These are phyloP conservation scores for Lanmaoa pseudosensibilis DNA, from an alignment of 768 basidiomycete genomes.

Conservation along the genomic window DNA sequence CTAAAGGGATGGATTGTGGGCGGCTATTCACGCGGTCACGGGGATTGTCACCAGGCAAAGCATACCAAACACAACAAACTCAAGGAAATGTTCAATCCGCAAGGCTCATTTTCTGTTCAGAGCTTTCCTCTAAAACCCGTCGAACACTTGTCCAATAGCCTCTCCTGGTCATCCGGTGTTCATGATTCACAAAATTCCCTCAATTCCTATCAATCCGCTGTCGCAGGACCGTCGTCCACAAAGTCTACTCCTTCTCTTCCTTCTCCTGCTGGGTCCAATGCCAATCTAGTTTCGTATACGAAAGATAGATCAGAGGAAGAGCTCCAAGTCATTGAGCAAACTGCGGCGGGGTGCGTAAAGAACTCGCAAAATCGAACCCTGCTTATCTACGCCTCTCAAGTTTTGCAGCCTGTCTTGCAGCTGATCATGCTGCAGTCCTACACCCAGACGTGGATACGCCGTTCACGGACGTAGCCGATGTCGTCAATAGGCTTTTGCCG, in stretches of 20 bases:
- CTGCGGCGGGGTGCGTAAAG: constrained; percentile 49
- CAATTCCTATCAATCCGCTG: constrained; percentile 4
- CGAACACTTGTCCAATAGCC: constrained; percentile 3
- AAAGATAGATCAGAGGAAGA: constrained; percentile 54
- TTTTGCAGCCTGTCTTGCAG: constrained; percentile 52
- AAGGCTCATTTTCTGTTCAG: constrained; percentile 30
- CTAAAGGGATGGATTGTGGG: constrained; percentile 25
- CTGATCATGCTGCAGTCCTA: constrained; percentile 60
- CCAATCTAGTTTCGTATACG: constrained; percentile 16
- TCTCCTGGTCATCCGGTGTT: constrained; percentile 2
- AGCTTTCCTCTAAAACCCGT: constrained; percentile 24
- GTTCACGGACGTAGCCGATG: constrained; percentile 62
- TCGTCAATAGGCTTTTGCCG: constrained; percentile 68
- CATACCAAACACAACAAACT: constrained; percentile 39
- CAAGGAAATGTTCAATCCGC: constrained; percentile 35
- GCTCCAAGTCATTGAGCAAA: constrained; percentile 44
- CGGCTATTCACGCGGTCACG: constrained; percentile 39
- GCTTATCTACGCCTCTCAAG: constrained; percentile 38
- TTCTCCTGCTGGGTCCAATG: constrained; percentile 29
- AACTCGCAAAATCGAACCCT: not conserved
- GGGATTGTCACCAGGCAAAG: constrained; percentile 36
- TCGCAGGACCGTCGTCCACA: constrained; percentile 31
- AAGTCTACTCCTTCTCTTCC: constrained; percentile 2
- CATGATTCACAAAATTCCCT: constrained; percentile 5
- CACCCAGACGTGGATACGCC: constrained; percentile 71